Conservation (phyloP, 495 filamentous ascomycete genomes). For the Trichoderma virens region DNA sequence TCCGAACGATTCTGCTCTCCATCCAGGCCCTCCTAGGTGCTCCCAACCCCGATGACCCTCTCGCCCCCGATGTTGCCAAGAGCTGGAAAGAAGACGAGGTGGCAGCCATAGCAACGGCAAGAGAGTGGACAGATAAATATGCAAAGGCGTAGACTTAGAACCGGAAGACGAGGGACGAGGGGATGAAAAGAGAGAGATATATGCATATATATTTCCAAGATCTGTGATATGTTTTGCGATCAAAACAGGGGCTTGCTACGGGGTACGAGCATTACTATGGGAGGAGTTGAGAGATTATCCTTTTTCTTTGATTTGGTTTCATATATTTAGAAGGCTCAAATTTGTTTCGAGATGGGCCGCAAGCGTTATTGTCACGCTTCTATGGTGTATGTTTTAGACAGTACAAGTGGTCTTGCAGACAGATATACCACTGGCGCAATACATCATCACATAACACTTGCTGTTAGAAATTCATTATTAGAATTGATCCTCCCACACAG, state of each 20-base stretch:
- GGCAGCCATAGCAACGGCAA: conserved; percentile 81
- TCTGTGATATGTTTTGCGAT: not conserved
- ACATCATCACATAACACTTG: not conserved
- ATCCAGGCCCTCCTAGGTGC: conserved; percentile 96
- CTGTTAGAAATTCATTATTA: not conserved
- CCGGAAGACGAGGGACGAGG: not conserved
- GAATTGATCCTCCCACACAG: not conserved
- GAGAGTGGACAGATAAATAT: conserved; percentile 78
- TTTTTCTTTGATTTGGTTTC: not conserved
- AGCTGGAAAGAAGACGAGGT: conserved; percentile 93
- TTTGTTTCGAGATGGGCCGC: not conserved
- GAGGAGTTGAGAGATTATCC: conserved; percentile 6
- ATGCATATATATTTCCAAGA: not conserved
- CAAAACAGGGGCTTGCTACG: too few relatives aligned
- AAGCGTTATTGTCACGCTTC: not conserved
- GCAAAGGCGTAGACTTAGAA: conserved; percentile 46
- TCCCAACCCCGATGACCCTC: conserved; percentile 93
- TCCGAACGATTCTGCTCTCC: conserved; percentile 92
- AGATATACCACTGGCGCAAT: not conserved
- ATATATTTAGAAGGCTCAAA: not conserved
- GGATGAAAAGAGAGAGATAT: not conserved
- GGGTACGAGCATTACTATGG: not conserved
- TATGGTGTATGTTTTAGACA: not conserved
- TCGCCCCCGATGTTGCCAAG: conserved; percentile 97
- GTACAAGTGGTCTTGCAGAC: not conserved